phyloP scores from a whole-genome alignment of 176 grass and related monocot species.

The Rhynchospora breviuscula region DNA sequence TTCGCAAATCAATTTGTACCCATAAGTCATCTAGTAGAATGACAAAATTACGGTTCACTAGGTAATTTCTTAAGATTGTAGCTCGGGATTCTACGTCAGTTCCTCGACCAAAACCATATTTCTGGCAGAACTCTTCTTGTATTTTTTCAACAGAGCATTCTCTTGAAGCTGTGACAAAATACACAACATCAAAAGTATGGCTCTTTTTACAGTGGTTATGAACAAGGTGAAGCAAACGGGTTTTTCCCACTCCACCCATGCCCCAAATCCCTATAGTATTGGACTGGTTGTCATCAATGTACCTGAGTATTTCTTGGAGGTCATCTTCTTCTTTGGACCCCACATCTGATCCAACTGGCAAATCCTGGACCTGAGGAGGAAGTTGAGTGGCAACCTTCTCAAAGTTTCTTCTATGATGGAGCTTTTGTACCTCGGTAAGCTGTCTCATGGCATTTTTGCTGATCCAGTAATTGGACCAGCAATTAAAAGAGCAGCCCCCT shows the following conservation, averaged over 20 bases:
- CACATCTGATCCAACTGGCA: not conserved
- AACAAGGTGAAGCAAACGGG: slow-evolving; percentile 20
- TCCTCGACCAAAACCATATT: not conserved
- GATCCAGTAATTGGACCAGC: not conserved
- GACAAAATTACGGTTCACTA: slow-evolving; percentile 16
- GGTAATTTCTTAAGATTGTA: slow-evolving; percentile 21
- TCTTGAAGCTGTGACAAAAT: slow-evolving; percentile 23
- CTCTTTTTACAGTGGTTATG: slow-evolving; percentile 12
- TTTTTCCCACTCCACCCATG: slow-evolving; percentile 36
- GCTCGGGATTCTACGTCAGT: not conserved
- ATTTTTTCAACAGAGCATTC: slow-evolving; percentile 19
- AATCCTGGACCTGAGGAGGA: not conserved
- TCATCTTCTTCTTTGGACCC: not conserved
- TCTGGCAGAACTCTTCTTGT: slow-evolving; percentile 21
- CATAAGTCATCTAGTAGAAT: slow-evolving; percentile 39
- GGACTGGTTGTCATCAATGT: slow-evolving; percentile 8
- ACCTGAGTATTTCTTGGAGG: slow-evolving; percentile 25
- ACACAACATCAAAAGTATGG: slow-evolving; percentile 14
- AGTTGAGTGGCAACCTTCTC: not conserved
- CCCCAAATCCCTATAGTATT: slow-evolving; percentile 28
- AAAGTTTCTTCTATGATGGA: not conserved
- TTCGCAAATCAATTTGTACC: slow-evolving; percentile 35
- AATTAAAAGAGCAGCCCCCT: not conserved
- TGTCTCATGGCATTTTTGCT: not conserved
- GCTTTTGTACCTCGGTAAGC: not conserved